Conservation (phyloP, 148 eudicot genomes). For the Tetragonia tetragonoides region DNA sequence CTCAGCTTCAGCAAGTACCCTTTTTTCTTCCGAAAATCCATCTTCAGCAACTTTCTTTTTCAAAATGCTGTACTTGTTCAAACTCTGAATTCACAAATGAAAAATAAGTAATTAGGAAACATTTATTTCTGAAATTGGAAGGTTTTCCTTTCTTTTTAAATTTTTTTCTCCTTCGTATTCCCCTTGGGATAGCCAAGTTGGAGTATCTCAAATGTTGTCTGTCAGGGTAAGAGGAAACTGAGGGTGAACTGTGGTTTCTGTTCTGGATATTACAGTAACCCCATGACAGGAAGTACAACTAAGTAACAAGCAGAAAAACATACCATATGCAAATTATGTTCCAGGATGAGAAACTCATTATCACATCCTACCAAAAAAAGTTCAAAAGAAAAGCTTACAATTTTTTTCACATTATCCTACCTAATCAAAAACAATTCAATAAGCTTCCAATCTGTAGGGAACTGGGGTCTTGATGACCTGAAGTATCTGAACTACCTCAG, state of each 20-base stretch:
- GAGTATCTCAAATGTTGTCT: neutral
- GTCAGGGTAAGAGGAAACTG: neutral
- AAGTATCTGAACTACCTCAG: conserved; percentile 87
- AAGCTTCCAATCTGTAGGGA: conserved; percentile 53
- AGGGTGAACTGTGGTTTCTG: neutral
- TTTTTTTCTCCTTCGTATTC: too few relatives aligned
- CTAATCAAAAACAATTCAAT: conserved; percentile 21
- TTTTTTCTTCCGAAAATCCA: too few relatives aligned
- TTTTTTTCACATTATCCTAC: conserved; percentile 22
- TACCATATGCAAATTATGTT: conserved; percentile 14
- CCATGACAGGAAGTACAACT: neutral
- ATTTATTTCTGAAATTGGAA: too few relatives aligned
- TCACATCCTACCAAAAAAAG: conserved; percentile 6
- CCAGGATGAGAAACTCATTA: neutral
- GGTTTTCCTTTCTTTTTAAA: too few relatives aligned
- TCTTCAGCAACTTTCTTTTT: too few relatives aligned
- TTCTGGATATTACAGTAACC: neutral
- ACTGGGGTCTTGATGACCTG: conserved; percentile 88
- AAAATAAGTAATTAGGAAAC: too few relatives aligned
- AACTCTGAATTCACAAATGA: too few relatives aligned
- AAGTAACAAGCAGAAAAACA: neutral
- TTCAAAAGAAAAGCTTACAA: neutral
- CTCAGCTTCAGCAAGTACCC: too few relatives aligned
- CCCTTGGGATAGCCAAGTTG: too few relatives aligned
- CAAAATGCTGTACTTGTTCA: too few relatives aligned